A percentile compares a stretch with the other conserved stretches of the same genome.
Evolutionary conservation across 2,329 filamentous ascomycete species (phyloP).

Genomic region (Ramichloridium luteum): DNA sequence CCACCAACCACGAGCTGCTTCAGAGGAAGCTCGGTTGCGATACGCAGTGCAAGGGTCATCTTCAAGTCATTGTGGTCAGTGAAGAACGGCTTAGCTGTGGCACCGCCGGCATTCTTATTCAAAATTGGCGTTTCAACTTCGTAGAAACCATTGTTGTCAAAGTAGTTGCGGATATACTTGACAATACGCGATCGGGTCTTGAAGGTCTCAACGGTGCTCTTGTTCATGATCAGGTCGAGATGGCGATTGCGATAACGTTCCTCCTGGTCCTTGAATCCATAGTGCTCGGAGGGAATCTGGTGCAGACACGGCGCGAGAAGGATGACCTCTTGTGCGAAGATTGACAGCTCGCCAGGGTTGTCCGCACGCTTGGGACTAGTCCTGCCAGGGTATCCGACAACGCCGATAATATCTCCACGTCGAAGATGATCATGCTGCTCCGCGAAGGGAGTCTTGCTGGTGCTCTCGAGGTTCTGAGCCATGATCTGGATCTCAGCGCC

Average conservation of each 20-base stretch:
- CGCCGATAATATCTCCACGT: slow-evolving; percentile 84
- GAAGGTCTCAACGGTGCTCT: slow-evolving; percentile 70
- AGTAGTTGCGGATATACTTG: slow-evolving; percentile 75
- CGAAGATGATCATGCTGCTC: slow-evolving; percentile 82
- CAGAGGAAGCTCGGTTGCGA: slow-evolving; percentile 89
- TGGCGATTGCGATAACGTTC: slow-evolving; percentile 87
- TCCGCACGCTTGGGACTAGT: slow-evolving; percentile 76
- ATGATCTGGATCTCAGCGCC: slow-evolving; percentile 78
- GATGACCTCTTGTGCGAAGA: slow-evolving; percentile 77
- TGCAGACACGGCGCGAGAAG: slow-evolving; percentile 86
- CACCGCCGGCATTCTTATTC: slow-evolving; percentile 88
- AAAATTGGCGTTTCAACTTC: slow-evolving; percentile 98
- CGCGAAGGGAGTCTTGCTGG: slow-evolving; percentile 59
- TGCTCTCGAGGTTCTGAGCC: slow-evolving; percentile 72
- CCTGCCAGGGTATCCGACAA: slow-evolving; percentile 70
- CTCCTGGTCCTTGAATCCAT: slow-evolving; percentile 91
- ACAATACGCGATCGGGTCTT: slow-evolving; percentile 78
- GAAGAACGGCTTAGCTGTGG: slow-evolving; percentile 86
- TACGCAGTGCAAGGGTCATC: slow-evolving; percentile 88
- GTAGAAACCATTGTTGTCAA: slow-evolving; percentile 72
- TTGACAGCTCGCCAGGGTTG: slow-evolving; percentile 66
- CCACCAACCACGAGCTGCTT: slow-evolving; percentile 95
- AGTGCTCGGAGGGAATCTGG: slow-evolving; percentile 78
- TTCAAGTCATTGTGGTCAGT: slow-evolving; percentile 94
- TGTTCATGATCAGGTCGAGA: slow-evolving; percentile 95